phyloP scores from a whole-genome alignment of 2,329 filamentous ascomycete genomes.

The Colletotrichum aenigma region DNA sequence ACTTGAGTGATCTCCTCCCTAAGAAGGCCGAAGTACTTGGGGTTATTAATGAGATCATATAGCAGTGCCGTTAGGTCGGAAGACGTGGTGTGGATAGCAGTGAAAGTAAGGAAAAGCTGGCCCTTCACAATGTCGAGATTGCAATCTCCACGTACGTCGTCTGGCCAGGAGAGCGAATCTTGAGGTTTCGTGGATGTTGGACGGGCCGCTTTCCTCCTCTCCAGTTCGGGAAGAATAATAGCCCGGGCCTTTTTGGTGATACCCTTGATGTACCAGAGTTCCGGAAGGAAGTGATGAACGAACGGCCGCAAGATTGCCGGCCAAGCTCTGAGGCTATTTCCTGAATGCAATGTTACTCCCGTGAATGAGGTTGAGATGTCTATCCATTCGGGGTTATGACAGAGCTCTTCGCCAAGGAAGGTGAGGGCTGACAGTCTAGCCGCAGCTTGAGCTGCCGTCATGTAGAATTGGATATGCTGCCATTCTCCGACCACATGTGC shows the following conservation, averaged over 20 bases:
- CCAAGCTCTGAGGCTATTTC: not conserved
- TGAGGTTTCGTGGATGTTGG: not conserved
- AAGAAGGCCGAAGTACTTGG: not conserved
- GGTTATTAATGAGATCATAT: not conserved
- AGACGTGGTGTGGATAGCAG: not conserved
- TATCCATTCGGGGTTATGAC: not conserved
- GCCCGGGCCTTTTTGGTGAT: not conserved
- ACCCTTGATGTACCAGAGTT: not conserved
- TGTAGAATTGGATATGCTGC: not conserved
- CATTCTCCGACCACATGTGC: not conserved
- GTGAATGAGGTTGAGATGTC: not conserved
- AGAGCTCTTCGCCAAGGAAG: not conserved
- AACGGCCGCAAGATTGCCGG: not conserved
- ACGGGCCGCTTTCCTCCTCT: not conserved
- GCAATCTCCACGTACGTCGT: not conserved
- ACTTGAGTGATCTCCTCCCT: not conserved
- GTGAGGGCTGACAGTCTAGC: not conserved
- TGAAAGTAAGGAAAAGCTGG: not conserved
- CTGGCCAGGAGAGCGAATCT: not conserved
- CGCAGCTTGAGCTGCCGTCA: not conserved
- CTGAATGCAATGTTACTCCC: not conserved
- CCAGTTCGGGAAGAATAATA: not conserved
- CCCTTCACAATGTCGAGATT: not conserved
- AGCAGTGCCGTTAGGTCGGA: not conserved
- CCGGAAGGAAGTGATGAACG: not conserved